Evolutionary conservation across 352 stramenopile genomes (phyloP).

Genomic region (Globisporangium irregulare): DNA sequence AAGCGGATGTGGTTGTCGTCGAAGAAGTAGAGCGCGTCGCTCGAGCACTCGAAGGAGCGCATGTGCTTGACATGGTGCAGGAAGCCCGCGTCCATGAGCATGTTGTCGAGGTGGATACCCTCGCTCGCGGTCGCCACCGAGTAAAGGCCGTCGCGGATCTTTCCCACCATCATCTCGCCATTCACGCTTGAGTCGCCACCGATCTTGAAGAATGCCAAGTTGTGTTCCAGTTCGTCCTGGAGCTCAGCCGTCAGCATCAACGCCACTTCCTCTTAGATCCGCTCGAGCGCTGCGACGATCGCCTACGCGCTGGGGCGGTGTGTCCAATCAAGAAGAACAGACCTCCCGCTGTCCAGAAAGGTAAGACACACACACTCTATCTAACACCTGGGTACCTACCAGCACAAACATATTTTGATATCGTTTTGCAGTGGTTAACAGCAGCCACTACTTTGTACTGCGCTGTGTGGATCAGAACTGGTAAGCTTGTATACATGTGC

Average conservation of each 20-base stretch:
- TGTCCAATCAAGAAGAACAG: conserved; percentile 35
- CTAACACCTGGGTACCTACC: no score
- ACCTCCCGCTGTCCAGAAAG: not conserved
- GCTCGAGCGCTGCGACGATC: conserved; percentile 40
- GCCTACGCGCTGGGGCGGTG: conserved; percentile 35
- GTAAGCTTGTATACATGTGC: not conserved
- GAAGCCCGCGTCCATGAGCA: conserved; percentile 52
- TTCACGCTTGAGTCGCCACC: conserved; percentile 24
- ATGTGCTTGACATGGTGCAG: conserved; percentile 55
- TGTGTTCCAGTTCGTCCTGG: conserved; percentile 18
- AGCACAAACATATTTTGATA: not conserved
- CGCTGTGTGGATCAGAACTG: not conserved
- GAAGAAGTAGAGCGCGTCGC: conserved; percentile 45
- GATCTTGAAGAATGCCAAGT: conserved; percentile 18
- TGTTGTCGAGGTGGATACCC: conserved; percentile 42
- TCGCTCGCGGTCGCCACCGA: conserved; percentile 19
- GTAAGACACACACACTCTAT: not conserved
- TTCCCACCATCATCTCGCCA: conserved; percentile 13
- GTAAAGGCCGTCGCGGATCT: not conserved
- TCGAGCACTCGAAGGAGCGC: conserved; percentile 26
- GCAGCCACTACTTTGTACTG: not conserved
- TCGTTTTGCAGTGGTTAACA: not conserved
- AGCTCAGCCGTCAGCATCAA: conserved; percentile 39
- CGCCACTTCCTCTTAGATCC: conserved; percentile 43
- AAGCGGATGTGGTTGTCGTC: conserved; percentile 38